Evolutionary conservation across 768 basidiomycete species (phyloP).

Genomic region (Leccinum ochraceum): DNA sequence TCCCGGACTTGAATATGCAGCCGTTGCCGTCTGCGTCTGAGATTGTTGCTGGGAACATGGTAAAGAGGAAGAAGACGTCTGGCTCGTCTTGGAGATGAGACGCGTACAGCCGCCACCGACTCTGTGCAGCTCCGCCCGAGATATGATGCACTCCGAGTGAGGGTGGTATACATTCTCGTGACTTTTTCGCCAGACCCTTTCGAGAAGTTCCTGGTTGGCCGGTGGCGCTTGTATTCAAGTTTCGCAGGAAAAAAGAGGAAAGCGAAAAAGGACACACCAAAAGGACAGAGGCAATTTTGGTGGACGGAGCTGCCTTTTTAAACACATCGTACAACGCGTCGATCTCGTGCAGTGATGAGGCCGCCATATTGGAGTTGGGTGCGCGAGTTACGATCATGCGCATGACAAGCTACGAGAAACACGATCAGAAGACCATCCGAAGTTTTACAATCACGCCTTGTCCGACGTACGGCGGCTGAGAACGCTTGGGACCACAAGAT

Average conservation of each 20-base stretch:
- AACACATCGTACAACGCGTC: slow-evolving; percentile 46
- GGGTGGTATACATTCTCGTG: slow-evolving; percentile 40
- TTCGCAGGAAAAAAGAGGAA: neutral
- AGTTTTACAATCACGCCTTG: neutral
- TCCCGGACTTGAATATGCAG: too few relatives aligned
- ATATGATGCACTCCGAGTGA: slow-evolving; percentile 30
- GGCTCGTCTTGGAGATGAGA: slow-evolving; percentile 33
- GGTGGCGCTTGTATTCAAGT: neutral
- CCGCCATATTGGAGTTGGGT: slow-evolving; percentile 48
- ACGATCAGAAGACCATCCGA: neutral
- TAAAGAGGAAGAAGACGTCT: slow-evolving; percentile 13
- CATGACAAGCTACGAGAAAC: slow-evolving; percentile 51
- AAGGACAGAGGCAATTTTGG: slow-evolving; percentile 46
- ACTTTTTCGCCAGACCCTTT: slow-evolving; percentile 44
- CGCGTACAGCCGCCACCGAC: slow-evolving; percentile 54
- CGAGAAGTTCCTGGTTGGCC: slow-evolving; percentile 39
- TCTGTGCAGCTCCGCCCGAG: slow-evolving; percentile 52
- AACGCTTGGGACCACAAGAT: slow-evolving; percentile 67
- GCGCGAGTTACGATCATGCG: slow-evolving; percentile 54
- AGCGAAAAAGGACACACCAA: slow-evolving; percentile 35
- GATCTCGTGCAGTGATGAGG: slow-evolving; percentile 49
- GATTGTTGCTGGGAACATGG: neutral
- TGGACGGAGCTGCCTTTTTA: slow-evolving; percentile 45
- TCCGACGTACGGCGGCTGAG: slow-evolving; percentile 57
- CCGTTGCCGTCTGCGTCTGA: too few relatives aligned